Evolutionary conservation across 2,329 filamentous ascomycete species (phyloP).

Genomic region (Stemphylium beticola): DNA sequence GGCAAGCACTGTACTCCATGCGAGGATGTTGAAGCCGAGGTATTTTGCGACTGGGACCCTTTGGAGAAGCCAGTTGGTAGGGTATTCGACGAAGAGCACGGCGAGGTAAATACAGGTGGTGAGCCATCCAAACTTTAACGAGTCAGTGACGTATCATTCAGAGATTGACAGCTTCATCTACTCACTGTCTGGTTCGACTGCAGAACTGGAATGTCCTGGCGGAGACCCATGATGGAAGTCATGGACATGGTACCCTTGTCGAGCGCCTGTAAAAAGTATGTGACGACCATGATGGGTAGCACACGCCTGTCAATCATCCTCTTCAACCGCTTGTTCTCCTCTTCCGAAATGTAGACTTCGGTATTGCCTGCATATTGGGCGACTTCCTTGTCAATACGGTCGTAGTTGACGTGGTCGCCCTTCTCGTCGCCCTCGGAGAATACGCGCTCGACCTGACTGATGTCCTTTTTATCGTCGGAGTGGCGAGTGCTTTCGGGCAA

Average conservation of each 20-base stretch:
- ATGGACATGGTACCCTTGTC: conserved; percentile 72
- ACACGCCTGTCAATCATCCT: conserved; percentile 71
- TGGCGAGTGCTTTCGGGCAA: conserved; percentile 25
- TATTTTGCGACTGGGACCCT: conserved; percentile 73
- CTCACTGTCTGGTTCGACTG: conserved; percentile 36
- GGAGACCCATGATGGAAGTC: conserved; percentile 68
- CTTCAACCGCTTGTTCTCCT: conserved; percentile 67
- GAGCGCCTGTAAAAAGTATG: conserved; percentile 72
- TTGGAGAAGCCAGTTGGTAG: conserved; percentile 69
- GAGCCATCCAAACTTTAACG: conserved; percentile 68
- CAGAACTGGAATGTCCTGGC: conserved; percentile 46
- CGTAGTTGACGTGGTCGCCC: conserved; percentile 62
- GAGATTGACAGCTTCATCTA: conserved; percentile 1
- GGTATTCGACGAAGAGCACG: conserved; percentile 74
- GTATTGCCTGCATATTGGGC: conserved; percentile 69
- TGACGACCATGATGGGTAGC: conserved; percentile 72
- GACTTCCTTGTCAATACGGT: conserved; percentile 71
- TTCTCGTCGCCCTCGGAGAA: conserved; percentile 54
- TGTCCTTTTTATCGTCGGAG: conserved; percentile 36
- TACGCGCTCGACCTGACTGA: conserved; percentile 58
- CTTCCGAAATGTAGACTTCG: conserved; percentile 62
- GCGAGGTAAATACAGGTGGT: conserved; percentile 77
- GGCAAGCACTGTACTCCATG: conserved; percentile 68
- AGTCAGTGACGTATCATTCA: conserved; percentile 6
- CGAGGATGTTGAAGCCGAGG: conserved; percentile 66